Conservation (phyloP, 495 filamentous ascomycete species). For the Aspergillus saccharolyticus region DNA sequence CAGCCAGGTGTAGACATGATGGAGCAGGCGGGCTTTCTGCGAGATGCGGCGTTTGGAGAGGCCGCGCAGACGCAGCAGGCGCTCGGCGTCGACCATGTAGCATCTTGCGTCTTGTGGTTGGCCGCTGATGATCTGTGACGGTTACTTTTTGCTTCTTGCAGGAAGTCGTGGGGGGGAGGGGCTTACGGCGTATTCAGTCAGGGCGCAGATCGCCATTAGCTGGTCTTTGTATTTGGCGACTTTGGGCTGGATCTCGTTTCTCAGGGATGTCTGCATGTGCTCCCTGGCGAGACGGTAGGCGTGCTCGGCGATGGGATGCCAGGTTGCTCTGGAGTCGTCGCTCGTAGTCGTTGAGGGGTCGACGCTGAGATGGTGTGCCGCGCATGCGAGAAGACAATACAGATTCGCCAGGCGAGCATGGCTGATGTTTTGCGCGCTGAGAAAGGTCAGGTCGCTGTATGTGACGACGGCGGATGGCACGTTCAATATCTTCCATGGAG, state of each 20-base stretch:
- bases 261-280: slow-evolving; percentile 30
- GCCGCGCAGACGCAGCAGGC: slow-evolving; percentile 26
- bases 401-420: slow-evolving; percentile 32
- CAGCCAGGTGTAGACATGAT: slow-evolving; percentile 35
- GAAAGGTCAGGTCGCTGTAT: slow-evolving; percentile 28
- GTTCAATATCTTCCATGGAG: slow-evolving; percentile 32
- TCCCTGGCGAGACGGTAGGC: slow-evolving; percentile 28
- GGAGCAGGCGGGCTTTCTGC: slow-evolving; percentile 30
- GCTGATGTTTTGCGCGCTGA: slow-evolving; percentile 25
- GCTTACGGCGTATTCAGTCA: slow-evolving; percentile 31
- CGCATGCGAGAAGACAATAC: slow-evolving; percentile 28
- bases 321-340: slow-evolving; percentile 19
- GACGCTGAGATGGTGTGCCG: slow-evolving; percentile 25
- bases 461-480: slow-evolving; percentile 29
- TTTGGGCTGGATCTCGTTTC: slow-evolving; percentile 26
- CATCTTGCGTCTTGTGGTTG: slow-evolving; percentile 32
- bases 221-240: slow-evolving; percentile 40
- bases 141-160: too few species aligned
- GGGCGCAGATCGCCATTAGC: slow-evolving; percentile 31
- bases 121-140: slow-evolving; percentile 25
- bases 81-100: slow-evolving; percentile 33
- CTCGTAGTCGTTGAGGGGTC: slow-evolving; percentile 10
- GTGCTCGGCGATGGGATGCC: slow-evolving; percentile 22
- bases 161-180: background rate
- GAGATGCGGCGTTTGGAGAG: slow-evolving; percentile 31